Conservation (phyloP, 495 filamentous ascomycete species). For the Paragyromitra xinjiangensis region DNA sequence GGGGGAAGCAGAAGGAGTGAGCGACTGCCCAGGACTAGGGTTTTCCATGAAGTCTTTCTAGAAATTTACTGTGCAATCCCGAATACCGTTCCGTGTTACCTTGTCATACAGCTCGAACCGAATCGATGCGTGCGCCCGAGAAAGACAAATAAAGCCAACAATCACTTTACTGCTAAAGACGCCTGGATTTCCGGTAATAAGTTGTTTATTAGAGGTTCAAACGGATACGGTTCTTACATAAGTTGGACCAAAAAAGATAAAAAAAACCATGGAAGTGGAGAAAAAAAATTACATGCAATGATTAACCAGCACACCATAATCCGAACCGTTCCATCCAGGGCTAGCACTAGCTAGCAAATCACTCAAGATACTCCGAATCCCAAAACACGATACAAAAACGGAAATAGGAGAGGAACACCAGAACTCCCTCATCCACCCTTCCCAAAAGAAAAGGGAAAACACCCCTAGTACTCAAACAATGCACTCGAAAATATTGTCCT, state of each 20-base stretch:
- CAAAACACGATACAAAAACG: conserved; percentile 1
- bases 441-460: neutral
- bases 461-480: conserved; percentile 7
- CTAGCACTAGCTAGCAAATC: neutral
- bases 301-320: neutral
- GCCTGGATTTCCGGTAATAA: neutral
- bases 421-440: conserved; percentile 1
- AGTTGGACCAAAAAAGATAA: neutral
- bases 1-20: neutral
- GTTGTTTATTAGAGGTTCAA: neutral
- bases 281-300: conserved; percentile 11
- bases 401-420: conserved; percentile 8
- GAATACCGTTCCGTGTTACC: neutral
- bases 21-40: neutral
- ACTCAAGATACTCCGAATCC: conserved; percentile 17
- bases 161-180: neutral
- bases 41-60: no score
- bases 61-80: neutral
- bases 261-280: conserved; percentile 1
- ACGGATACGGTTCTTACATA: neutral
- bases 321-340: conserved; percentile 7
- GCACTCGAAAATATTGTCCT: neutral
- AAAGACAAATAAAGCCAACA: neutral
- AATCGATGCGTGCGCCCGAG: neutral
- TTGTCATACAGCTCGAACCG: neutral